A percentile compares a stretch with the other conserved stretches of the same genome.
phyloP scores from a whole-genome alignment of 2,329 filamentous ascomycete species.

The Fusarium nisikadoi region DNA sequence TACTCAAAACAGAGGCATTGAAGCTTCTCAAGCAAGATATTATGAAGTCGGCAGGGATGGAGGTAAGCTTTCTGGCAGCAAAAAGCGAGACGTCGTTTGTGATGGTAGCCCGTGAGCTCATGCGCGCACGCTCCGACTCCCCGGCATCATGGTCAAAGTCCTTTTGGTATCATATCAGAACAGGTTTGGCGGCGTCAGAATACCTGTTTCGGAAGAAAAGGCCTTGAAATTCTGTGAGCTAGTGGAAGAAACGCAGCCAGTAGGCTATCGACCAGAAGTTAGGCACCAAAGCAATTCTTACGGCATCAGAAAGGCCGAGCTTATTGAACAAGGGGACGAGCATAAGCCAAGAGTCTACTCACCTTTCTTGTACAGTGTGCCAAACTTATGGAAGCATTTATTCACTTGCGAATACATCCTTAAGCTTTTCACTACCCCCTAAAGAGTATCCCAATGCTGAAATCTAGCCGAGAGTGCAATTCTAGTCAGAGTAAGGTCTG shows the following conservation, averaged over 20 bases:
- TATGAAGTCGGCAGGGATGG: fast-evolving
- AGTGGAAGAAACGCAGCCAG: background rate
- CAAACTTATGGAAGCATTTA: background rate
- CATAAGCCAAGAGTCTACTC: background rate
- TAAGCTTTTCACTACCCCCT: too few relatives aligned
- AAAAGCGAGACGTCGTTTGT: background rate
- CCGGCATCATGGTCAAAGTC: background rate
- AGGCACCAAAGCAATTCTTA: background rate
- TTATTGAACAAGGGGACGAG: too few relatives aligned
- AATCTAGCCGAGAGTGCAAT: fast-evolving
- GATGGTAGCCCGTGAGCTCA: too few relatives aligned
- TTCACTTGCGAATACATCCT: background rate
- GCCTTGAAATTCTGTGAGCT: background rate
- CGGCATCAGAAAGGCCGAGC: too few relatives aligned
- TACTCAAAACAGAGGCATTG: background rate
- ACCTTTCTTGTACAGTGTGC: background rate
- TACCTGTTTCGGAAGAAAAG: too few relatives aligned
- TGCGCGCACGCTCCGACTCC: background rate
- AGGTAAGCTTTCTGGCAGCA: background rate
- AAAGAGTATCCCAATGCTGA: too few relatives aligned
- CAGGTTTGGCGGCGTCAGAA: background rate
- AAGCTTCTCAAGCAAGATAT: background rate
- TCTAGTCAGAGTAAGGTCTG: too few relatives aligned
- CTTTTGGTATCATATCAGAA: background rate
- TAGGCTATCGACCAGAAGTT: too few relatives aligned